Evolutionary conservation across 108 stramenopile genomes (phyloP), one percentile per base, ranked within the genome.

Genomic region (Nitzschia sp.): DNA sequence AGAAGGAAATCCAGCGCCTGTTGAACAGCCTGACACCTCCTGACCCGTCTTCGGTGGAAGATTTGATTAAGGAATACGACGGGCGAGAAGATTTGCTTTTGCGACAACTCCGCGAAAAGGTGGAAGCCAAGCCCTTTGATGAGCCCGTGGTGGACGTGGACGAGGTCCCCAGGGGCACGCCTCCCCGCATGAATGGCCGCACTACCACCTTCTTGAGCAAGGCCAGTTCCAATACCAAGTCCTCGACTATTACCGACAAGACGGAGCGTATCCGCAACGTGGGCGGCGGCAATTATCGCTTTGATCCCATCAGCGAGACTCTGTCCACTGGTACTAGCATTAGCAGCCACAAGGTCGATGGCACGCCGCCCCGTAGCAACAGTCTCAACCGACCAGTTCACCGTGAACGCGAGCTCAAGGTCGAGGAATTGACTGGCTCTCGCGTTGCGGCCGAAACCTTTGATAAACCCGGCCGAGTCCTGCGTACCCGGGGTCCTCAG

Each of bases 401-500:
- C 4, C 78, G 78, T 11, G 61, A 73, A 49, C 71, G 83, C 27
- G 75, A 84, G 45, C 73, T 84, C 24, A 69, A 61, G 53, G 79
- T 84, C 18, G 83, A 84, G 48, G 83, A 84, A 66, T 63, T 84
- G 36, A 66, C 47, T 8, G 45, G 48, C 29, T 62, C 69, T 1
- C 42, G 83, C 25, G 59, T 70, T 33, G 69, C 49, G 34, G 48
- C 75, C 0, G 78, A 79, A 48, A 80, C 58, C 1, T 84, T 65
- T 49, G 69, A 54, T n/a, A 63, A 36, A 15, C 59, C 42, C 31
- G 68, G 64, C 31, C 65, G 77, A 46, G 54, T 74, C 53, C 54
- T 70, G 3, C 57, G 48, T 17, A 26, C 59, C 46, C 60, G 55
- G 29, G 48, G 55, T n/a, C 46, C 48, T 49, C 29, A 2, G 15